A percentile compares a stretch with the other conserved stretches of the same genome.
These are phyloP conservation scores for Cercospora sp. DNA, from an alignment of 2,329 filamentous ascomycete genomes.

Conservation along the genomic window DNA sequence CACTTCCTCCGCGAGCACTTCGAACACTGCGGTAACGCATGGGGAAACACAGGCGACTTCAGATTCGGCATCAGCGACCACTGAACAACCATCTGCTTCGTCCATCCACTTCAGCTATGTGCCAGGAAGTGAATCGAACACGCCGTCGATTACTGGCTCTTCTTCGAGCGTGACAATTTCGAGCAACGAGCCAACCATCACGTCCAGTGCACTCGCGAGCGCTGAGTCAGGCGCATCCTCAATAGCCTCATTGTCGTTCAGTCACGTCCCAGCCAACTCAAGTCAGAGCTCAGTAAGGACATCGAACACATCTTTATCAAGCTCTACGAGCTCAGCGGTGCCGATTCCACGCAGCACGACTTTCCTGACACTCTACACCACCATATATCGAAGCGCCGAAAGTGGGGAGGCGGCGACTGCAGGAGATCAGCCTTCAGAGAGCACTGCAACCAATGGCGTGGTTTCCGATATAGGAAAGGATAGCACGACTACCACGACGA, in stretches of 20 bases:
- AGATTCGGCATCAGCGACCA: background rate
- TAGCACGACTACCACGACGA: background rate
- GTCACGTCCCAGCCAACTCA: background rate
- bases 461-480: background rate
- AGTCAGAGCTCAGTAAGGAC: background rate
- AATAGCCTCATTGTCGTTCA: background rate
- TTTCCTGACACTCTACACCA: constrained; percentile 29
- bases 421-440: background rate
- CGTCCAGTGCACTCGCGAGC: background rate
- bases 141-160: background rate
- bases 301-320: background rate
- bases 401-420: background rate
- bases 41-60: background rate
- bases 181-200: background rate
- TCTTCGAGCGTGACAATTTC: background rate
- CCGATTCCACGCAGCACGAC: constrained; percentile 22
- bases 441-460: background rate
- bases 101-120: constrained; percentile 16
- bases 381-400: constrained; percentile 17
- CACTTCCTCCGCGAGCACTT: background rate
- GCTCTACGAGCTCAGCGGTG: background rate
- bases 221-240: background rate
- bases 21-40: background rate
- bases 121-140: background rate
- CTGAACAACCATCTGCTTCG: background rate